Base-by-base conservation (phyloP, 768 basidiomycete species). In the Mycena amicta region DNA sequence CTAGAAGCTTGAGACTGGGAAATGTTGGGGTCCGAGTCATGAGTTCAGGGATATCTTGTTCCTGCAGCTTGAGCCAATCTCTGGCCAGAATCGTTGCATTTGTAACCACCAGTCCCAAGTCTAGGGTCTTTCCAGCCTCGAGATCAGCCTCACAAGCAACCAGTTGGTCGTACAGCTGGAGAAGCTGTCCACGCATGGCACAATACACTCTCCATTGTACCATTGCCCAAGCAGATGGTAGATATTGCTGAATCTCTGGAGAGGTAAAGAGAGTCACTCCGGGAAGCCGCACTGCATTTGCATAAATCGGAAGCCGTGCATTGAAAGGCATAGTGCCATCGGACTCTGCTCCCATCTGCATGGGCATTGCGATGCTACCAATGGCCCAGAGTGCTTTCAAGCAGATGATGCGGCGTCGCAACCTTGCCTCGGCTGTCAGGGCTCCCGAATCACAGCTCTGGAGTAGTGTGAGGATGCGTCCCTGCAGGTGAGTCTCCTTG, bases 301-400 rank as follows among this genome's bases (percentile, higher is more conserved):
- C 13, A 43, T 12, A 12, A 6, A 20, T 20, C 6, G 11, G 11
- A 43, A 22, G 41, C 18, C 8, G 8, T 8, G 20, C 12, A 22
- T 43, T 22, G 6, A 12, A 12, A 12, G 41, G 6, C 13, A 43
- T 43, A 6, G 20, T 20, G 12, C 11, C 20, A 5, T 43, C 41
- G 20, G 41, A 11, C 20, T 43, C 41, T 22, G 11, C 41, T 22
- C 11, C 20, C 6, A 20, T 43, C 13, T 50, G 47, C 30, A 23
- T 40, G 16, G 40, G 52, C 23, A 27, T 39, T 22, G 52, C 25
- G 4, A 53, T 37, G 23, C 37, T 53, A 26, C 37, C 52, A 18
- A 53, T 15, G 20, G 39, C 52, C 52, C 52, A 53, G 37, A 53
- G 40, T 12, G 52, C 39, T 30, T 2, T 43, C 16, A 40, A 43